These are phyloP conservation scores for Symbiodinium natans DNA, from an alignment of 73 alveolate species.

Conservation along the genomic window DNA sequence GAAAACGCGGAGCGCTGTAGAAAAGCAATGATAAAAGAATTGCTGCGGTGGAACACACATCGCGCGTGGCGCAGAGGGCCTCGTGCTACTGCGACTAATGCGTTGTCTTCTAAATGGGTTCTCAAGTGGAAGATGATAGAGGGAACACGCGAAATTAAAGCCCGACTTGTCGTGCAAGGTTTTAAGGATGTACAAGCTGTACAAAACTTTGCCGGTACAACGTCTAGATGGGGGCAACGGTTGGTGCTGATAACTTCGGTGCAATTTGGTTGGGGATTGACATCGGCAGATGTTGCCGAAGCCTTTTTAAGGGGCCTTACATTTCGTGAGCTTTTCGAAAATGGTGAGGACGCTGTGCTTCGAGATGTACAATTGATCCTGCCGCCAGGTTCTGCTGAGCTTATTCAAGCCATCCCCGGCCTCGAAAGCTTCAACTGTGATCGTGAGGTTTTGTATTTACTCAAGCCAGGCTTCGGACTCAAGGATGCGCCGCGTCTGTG, in stretches of 20 bases:
- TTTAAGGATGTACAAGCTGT: neutral
- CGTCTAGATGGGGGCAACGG: conserved; percentile 43
- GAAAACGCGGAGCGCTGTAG: neutral
- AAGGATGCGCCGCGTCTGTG: conserved; percentile 21
- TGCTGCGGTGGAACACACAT: neutral
- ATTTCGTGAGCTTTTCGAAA: neutral
- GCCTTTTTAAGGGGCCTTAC: conserved; percentile 15
- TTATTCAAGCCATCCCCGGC: neutral
- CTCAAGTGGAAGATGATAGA: neutral
- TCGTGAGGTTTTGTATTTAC: neutral
- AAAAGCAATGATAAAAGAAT: neutral
- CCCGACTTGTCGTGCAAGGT: neutral
- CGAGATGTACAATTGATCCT: neutral
- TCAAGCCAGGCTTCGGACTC: conserved; percentile 33
- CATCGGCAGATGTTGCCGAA: neutral
- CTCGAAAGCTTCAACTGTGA: neutral
- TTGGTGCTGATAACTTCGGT: neutral
- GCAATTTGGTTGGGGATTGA: neutral
- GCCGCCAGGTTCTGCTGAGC: neutral
- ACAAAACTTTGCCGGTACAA: neutral
- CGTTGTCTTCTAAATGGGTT: neutral
- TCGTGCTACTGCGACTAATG: neutral
- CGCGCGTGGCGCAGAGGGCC: neutral
- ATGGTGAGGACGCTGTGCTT: neutral
- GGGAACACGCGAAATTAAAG: neutral